Evolutionary conservation across 306 rosid species (phyloP).

Genomic region (Amphicarpaea edgeworthii): DNA sequence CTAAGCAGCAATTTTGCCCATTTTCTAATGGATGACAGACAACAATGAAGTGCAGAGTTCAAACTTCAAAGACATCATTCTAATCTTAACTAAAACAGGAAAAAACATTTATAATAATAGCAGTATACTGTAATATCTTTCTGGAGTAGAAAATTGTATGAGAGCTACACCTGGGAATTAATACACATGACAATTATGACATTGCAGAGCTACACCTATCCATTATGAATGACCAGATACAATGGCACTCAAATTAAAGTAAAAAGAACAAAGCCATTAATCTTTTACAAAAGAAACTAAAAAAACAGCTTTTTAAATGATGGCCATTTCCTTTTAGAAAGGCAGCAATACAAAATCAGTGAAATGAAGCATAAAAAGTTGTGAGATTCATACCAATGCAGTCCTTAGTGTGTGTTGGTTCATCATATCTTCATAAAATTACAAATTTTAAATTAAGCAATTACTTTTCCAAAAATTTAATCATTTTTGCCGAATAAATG

Average conservation of each 20-base stretch:
- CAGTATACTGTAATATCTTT: no score
- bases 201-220: not conserved
- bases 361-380: not conserved
- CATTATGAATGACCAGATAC: not conserved
- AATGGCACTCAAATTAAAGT: not conserved
- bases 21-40: no score
- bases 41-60: no score
- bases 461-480: not conserved
- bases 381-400: constrained; percentile 6
- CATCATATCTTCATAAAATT: not conserved
- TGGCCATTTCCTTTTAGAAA: not conserved
- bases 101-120: no score
- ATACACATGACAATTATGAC: constrained; percentile 13
- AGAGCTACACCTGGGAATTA: not conserved
- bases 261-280: not conserved
- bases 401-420: not conserved
- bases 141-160: not conserved
- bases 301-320: no score
- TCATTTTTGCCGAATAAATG: not conserved
- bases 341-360: no score
- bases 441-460: not conserved
- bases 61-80: no score
- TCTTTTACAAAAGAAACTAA: not conserved
- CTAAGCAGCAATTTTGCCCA: not conserved
- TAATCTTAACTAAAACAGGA: no score